These are phyloP conservation scores for Erythrobasidium yunnanense DNA, from an alignment of 768 basidiomycete genomes.

Conservation along the genomic window DNA sequence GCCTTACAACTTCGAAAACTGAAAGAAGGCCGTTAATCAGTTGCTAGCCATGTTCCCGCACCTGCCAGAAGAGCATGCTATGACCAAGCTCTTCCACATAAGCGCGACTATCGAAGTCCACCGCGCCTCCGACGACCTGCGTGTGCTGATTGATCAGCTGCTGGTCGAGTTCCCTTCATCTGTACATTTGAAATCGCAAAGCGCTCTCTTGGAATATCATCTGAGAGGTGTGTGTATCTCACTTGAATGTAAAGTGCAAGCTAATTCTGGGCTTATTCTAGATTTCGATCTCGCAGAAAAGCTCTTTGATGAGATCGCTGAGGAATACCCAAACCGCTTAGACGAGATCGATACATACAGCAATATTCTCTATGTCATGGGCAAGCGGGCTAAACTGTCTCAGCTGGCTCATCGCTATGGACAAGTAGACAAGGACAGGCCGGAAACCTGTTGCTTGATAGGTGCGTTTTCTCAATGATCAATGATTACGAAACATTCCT, in stretches of 20 bases:
- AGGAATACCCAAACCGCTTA: slow-evolving; percentile 71
- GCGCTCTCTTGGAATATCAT: slow-evolving; percentile 79
- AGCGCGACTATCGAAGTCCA: slow-evolving; percentile 82
- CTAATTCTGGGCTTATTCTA: slow-evolving; percentile 39
- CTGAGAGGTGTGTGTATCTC: slow-evolving; percentile 56
- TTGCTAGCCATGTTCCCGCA: slow-evolving; percentile 45
- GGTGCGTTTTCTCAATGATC: slow-evolving; percentile 49
- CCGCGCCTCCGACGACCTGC: slow-evolving; percentile 73
- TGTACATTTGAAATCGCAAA: slow-evolving; percentile 72
- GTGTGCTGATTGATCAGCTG: slow-evolving; percentile 67
- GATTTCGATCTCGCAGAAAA: slow-evolving; percentile 77
- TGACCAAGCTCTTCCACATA: slow-evolving; percentile 67
- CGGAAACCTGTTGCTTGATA: slow-evolving; percentile 90
- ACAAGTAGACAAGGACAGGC: slow-evolving; percentile 76
- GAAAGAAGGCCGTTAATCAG: neutral
- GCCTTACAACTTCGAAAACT: neutral
- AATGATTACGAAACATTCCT: neutral
- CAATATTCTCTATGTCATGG: slow-evolving; percentile 91
- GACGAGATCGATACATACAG: slow-evolving; percentile 94
- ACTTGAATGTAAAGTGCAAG: neutral
- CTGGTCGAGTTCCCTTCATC: slow-evolving; percentile 70
- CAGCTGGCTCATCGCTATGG: slow-evolving; percentile 84
- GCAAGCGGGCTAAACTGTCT: slow-evolving; percentile 75
- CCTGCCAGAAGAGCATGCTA: slow-evolving; percentile 49
- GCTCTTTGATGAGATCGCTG: slow-evolving; percentile 72